phyloP scores from a whole-genome alignment of 108 stramenopile species.

The Parietichytrium sp. region DNA sequence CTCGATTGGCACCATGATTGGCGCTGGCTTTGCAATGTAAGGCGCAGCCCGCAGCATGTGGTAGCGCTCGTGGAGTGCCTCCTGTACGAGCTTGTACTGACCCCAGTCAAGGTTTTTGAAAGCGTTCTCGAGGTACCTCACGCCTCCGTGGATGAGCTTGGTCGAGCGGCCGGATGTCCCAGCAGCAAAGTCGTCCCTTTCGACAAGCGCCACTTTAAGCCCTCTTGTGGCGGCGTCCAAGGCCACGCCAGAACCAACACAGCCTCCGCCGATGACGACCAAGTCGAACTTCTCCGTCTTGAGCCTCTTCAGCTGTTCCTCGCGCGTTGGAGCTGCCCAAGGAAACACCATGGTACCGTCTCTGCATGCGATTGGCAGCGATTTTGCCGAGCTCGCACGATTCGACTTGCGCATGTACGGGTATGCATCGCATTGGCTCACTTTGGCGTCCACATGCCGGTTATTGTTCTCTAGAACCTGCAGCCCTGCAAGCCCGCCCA shows the following conservation, averaged over 20 bases:
- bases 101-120: conserved; percentile 57
- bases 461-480: background rate
- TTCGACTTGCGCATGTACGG: conserved; percentile 22
- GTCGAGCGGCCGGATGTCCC: conserved; percentile 61
- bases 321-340: conserved; percentile 54
- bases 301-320: conserved; percentile 52
- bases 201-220: conserved; percentile 58
- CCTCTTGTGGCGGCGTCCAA: conserved; percentile 63
- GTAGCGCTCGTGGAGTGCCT: conserved; percentile 59
- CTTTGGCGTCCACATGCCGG: background rate
- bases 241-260: conserved; percentile 56
- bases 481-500: too few species aligned
- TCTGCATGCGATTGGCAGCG: conserved; percentile 41
- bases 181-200: conserved; percentile 56
- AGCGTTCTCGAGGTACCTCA: conserved; percentile 53
- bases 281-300: conserved; percentile 60
- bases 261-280: conserved; percentile 60
- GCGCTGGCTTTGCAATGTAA: conserved; percentile 61
- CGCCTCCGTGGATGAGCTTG: conserved; percentile 69
- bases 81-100: conserved; percentile 56
- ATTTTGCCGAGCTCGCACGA: background rate
- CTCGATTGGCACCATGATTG: conserved; percentile 66
- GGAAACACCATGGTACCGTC: conserved; percentile 61
- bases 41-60: conserved; percentile 64
- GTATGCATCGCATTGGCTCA: conserved; percentile 22